Conservation (phyloP, 495 filamentous ascomycete genomes). For the Bryoglossum gracile region DNA sequence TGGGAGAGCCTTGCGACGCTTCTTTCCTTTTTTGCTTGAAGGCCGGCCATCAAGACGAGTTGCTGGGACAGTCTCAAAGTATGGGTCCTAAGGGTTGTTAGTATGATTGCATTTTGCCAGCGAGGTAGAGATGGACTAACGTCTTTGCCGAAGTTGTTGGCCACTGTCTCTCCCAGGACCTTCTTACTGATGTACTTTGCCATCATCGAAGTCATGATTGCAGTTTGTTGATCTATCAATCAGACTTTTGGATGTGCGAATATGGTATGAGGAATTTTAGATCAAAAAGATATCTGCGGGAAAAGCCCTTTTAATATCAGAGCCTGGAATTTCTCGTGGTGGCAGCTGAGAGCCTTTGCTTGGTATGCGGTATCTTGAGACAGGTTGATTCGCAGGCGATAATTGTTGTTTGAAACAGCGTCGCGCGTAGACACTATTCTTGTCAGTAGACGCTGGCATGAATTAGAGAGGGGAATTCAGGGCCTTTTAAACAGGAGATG, state of each 20-base stretch:
- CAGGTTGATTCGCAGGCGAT: slow-evolving; percentile 3
- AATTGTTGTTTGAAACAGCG: background rate
- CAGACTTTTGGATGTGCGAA: background rate
- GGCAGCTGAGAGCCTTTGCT: slow-evolving; percentile 1
- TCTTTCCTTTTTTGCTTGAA: slow-evolving; percentile 49
- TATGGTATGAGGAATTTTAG: background rate
- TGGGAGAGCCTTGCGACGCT: slow-evolving; percentile 60
- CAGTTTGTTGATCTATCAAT: too few species aligned
- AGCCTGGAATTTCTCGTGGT: background rate
- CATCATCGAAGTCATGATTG: slow-evolving; percentile 45
- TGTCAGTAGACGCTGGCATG: too few species aligned
- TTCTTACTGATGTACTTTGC: slow-evolving; percentile 55
- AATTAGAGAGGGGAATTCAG: too few species aligned
- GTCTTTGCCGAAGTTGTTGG: slow-evolving; percentile 61
- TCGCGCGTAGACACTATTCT: slow-evolving; percentile 5
- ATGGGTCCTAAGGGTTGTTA: slow-evolving; percentile 58
- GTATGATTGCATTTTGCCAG: too few species aligned
- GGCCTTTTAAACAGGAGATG: too few species aligned
- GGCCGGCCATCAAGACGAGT: slow-evolving; percentile 51
- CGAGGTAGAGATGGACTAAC: too few species aligned
- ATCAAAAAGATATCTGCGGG: background rate
- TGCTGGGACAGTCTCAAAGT: slow-evolving; percentile 65
- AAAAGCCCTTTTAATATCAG: background rate
- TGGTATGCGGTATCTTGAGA: background rate
- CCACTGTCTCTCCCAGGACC: slow-evolving; percentile 56